Percentiles rank a stretch among this genome's conserved stretches.
phyloP scores from a whole-genome alignment of 2,329 filamentous ascomycete genomes.

The Dendrostoma leiphaemia region DNA sequence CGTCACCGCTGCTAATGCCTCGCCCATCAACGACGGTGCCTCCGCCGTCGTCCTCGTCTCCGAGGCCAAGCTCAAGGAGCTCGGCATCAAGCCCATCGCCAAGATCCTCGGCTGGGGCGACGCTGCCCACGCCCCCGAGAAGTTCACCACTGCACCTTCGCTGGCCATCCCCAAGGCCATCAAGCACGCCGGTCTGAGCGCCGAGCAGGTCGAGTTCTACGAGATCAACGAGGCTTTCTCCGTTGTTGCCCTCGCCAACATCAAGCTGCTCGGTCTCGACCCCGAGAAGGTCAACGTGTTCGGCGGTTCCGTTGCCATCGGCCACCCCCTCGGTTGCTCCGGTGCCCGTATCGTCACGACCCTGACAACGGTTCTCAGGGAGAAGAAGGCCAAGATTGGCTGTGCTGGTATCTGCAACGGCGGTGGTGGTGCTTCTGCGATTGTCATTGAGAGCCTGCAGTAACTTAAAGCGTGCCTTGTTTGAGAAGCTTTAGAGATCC shows the following conservation, averaged over 20 bases:
- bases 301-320: slow-evolving; percentile 92
- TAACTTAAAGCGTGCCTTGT: slow-evolving; percentile 28
- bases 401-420: slow-evolving; percentile 97
- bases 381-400: slow-evolving; percentile 92
- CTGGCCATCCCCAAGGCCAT: slow-evolving; percentile 96
- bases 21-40: slow-evolving; percentile 92
- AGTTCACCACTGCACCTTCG: slow-evolving; percentile 92
- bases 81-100: slow-evolving; percentile 85
- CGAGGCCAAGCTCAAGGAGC: slow-evolving; percentile 89
- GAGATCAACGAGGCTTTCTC: slow-evolving; percentile 99
- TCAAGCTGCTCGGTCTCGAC: slow-evolving; percentile 80
- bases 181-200: slow-evolving; percentile 83
- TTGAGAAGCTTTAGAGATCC: not conserved
- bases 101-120: slow-evolving; percentile 98
- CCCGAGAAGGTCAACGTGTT: slow-evolving; percentile 92
- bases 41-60: slow-evolving; percentile 91
- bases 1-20: slow-evolving; percentile 94
- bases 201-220: slow-evolving; percentile 82
- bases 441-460: slow-evolving; percentile 79
- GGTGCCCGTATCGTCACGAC: slow-evolving; percentile 93
- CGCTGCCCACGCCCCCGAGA: slow-evolving; percentile 84
- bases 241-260: slow-evolving; percentile 92
- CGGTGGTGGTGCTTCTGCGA: slow-evolving; percentile 88
- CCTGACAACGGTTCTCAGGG: slow-evolving; percentile 80
- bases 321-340: slow-evolving; percentile 90